A percentile compares a stretch with the other conserved stretches of the same genome.
Conservation (phyloP, 768 basidiomycete species). For the Lentinula edodes region DNA sequence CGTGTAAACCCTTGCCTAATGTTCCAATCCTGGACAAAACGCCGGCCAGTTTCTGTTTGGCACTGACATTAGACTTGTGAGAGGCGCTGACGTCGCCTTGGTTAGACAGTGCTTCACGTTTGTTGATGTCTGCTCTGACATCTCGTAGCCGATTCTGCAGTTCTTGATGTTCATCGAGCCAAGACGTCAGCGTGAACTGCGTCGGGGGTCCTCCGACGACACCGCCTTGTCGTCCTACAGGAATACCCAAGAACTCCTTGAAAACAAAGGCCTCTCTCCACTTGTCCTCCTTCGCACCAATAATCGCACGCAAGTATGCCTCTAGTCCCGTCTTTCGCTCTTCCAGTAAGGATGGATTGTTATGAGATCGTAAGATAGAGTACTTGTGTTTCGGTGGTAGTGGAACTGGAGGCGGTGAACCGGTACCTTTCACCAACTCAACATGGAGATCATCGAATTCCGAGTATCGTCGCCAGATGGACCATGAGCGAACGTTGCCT, state of each 20-base stretch:
- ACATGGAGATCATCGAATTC: conserved; percentile 87
- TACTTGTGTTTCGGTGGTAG: conserved; percentile 84
- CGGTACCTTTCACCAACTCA: conserved; percentile 75
- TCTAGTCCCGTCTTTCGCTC: conserved; percentile 78
- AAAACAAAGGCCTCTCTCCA: conserved; percentile 82
- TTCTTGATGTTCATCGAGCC: conserved; percentile 87
- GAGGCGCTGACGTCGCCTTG: conserved; percentile 68
- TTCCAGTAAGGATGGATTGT: conserved; percentile 60
- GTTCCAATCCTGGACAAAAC: conserved; percentile 68
- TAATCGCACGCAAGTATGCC: conserved; percentile 78
- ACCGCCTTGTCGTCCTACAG: conserved; percentile 51
- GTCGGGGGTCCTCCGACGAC: conserved; percentile 22
- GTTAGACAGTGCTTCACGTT: conserved; percentile 79
- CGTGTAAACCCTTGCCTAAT: conserved; percentile 64
- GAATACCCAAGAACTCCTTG: conserved; percentile 83
- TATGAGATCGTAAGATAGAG: conserved; percentile 56
- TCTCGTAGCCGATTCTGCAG: conserved; percentile 73
- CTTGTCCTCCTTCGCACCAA: conserved; percentile 72
- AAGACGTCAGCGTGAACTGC: conserved; percentile 70
- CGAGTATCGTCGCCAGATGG: conserved; percentile 91
- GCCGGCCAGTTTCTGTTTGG: conserved; percentile 79
- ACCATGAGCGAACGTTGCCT: conserved; percentile 88
- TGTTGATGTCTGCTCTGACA: conserved; percentile 81
- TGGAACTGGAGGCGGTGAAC: conserved; percentile 68
- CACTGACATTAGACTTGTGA: conserved; percentile 76